These are phyloP conservation scores for Durusdinium trenchii DNA, from an alignment of 73 alveolate species.

Conservation along the genomic window DNA sequence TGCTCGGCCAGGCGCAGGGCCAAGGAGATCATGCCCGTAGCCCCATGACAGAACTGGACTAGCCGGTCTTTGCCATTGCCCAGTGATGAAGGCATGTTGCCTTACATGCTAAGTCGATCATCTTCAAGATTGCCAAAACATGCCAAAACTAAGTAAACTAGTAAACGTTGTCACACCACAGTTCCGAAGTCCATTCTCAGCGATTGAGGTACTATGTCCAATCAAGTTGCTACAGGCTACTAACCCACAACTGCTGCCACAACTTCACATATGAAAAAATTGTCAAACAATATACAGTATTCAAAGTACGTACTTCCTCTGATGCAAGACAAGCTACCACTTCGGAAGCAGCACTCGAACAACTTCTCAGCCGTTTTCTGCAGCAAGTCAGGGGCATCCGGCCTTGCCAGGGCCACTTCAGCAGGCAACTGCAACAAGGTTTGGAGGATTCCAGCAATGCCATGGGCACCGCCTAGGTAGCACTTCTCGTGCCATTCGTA, in stretches of 20 bases:
- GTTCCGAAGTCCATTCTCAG: too few relatives aligned
- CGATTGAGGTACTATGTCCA: too few relatives aligned
- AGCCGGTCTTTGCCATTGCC: slow-evolving; percentile 67
- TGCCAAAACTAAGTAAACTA: neutral
- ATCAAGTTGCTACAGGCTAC: too few relatives aligned
- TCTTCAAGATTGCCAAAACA: neutral
- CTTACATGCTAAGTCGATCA: slow-evolving; percentile 19
- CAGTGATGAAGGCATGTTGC: slow-evolving; percentile 71
- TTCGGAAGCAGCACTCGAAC: neutral
- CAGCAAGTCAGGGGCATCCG: slow-evolving; percentile 24
- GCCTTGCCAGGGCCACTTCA: slow-evolving; percentile 61
- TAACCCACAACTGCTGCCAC: too few relatives aligned
- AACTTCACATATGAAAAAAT: too few relatives aligned
- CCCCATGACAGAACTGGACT: slow-evolving; percentile 91
- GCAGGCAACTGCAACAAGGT: slow-evolving; percentile 55
- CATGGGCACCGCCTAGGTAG: slow-evolving; percentile 91
- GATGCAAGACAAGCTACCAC: neutral
- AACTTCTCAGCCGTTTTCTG: slow-evolving; percentile 23
- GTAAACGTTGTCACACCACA: neutral
- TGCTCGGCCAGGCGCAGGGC: slow-evolving; percentile 3
- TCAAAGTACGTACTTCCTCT: too few relatives aligned
- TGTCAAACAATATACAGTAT: too few relatives aligned
- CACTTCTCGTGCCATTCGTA: slow-evolving; percentile 93
- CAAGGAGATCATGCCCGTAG: slow-evolving; percentile 43
- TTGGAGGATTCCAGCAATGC: slow-evolving; percentile 82